A percentile compares a stretch with the other conserved stretches of the same genome.
phyloP scores from a whole-genome alignment of 805 yeast species.

The Candida vartiovaarae region DNA sequence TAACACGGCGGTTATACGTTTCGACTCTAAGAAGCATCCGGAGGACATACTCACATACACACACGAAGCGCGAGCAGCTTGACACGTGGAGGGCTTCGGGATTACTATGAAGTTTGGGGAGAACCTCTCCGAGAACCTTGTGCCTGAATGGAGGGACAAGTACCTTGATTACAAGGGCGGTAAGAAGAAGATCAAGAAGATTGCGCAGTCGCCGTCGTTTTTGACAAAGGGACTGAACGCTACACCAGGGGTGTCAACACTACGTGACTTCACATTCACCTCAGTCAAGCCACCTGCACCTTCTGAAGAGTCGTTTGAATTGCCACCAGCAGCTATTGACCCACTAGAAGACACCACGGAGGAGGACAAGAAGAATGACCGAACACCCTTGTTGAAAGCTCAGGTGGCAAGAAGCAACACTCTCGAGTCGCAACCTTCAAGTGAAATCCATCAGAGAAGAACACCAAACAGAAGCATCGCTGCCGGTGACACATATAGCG shows the following conservation, averaged over 20 bases:
- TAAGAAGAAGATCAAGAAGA: slow-evolving; percentile 24
- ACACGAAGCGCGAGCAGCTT: no score
- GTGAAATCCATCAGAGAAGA: not conserved
- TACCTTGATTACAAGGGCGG: slow-evolving; percentile 62
- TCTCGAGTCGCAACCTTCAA: not conserved
- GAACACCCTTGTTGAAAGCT: slow-evolving; percentile 19
- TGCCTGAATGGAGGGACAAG: slow-evolving; percentile 84
- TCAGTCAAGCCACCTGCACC: not conserved
- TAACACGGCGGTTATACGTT: no score
- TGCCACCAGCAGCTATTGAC: slow-evolving; percentile 21
- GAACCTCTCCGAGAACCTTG: not conserved
- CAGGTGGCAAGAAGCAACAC: not conserved
- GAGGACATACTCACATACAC: no score
- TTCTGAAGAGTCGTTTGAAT: slow-evolving; percentile 6
- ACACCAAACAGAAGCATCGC: slow-evolving; percentile 1
- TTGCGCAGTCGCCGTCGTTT: slow-evolving; percentile 14
- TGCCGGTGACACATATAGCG: slow-evolving; percentile 8
- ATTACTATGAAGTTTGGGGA: no score
- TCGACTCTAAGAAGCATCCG: no score
- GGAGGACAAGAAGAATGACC: slow-evolving; percentile 10
- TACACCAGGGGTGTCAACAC: slow-evolving; percentile 1
- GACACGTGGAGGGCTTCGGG: no score
- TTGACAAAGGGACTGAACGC: not conserved
- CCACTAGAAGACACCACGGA: slow-evolving; percentile 1
- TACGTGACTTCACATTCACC: slow-evolving; percentile 1